Base-by-base conservation (phyloP, 352 stramenopile species). In the Globisporangium polare region DNA sequence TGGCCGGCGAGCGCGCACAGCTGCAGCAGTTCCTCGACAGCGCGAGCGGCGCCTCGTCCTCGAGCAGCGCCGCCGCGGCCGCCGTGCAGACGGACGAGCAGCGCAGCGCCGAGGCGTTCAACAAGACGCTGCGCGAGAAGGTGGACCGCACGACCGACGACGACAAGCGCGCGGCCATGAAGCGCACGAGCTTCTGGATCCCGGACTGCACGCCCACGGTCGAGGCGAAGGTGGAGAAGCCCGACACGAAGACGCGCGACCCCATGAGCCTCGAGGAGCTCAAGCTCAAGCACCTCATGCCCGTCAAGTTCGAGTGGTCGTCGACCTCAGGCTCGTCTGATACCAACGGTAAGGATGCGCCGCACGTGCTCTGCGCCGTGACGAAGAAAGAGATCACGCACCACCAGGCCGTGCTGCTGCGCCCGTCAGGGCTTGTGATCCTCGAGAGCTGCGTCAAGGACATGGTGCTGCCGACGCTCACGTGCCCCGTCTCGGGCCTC, bases 271-370 rank as follows among this genome's bases (percentile, higher is more conserved):
- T 84, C 18, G 80, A 91, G 15, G 70, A 82, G 53, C 81, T 95
- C 71, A 93, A 92, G 68, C 77, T 94, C 63, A 95, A 95, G 62
- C 83, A 95, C 59, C 65, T 95, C 29, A 91, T 95, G 84, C 86
- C 86, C 0, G 73, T 92, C 58, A 91, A 95, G 66, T 87, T 94
- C 46, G 81, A 91, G 39, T 92, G 86, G 80, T 70, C 79, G 41
- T 47, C 55, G n/a, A 52, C 18, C 31, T 66, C 58, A 33, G 29
- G 29, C 7, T n/a, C n/a, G n/a, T n/a, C n/a, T n/a, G n/a, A n/a
- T n/a, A n/a, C n/a, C n/a, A n/a, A n/a, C n/a, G n/a, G n/a, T n/a
- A 72, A 73, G 27, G 67, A 78, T 29, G 24, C 54, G 41, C 63
- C 62, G 43, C 68, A 83, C 50, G 79, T 91, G 54, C 65, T 89